Conservation (phyloP, 306 rosid genomes). For the Malus orientalis region DNA sequence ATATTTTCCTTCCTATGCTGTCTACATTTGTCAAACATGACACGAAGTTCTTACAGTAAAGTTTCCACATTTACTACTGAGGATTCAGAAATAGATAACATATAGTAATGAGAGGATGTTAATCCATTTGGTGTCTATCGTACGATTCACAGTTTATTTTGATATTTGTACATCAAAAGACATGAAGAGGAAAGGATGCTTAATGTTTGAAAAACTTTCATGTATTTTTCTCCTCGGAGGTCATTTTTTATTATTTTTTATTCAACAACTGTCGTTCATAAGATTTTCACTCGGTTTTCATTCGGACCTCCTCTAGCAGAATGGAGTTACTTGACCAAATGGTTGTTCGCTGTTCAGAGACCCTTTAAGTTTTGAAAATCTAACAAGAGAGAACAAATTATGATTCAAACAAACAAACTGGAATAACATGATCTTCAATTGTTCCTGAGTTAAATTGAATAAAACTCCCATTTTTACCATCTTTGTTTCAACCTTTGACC, state of each 20-base stretch:
- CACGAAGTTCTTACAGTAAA: too few relatives aligned
- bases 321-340: not conserved
- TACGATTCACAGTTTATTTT: too few relatives aligned
- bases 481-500: too few relatives aligned
- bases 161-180: not conserved
- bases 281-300: not conserved
- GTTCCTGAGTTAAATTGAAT: not conserved
- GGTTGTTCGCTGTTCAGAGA: not conserved
- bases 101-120: too few relatives aligned
- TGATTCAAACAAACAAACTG: not conserved
- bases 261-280: not conserved
- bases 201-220: too few relatives aligned
- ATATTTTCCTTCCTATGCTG: not conserved
- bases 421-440: not conserved
- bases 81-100: not conserved
- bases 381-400: not conserved
- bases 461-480: too few relatives aligned
- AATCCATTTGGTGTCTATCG: too few relatives aligned
- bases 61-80: not conserved
- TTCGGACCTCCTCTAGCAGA: not conserved
- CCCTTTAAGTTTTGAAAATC: not conserved
- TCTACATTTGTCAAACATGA: not conserved
- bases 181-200: not conserved
- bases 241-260: too few relatives aligned
- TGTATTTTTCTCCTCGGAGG: not conserved